phyloP scores from a whole-genome alignment of 495 filamentous ascomycete genomes.

The Penicillium macrosclerotiorum region DNA sequence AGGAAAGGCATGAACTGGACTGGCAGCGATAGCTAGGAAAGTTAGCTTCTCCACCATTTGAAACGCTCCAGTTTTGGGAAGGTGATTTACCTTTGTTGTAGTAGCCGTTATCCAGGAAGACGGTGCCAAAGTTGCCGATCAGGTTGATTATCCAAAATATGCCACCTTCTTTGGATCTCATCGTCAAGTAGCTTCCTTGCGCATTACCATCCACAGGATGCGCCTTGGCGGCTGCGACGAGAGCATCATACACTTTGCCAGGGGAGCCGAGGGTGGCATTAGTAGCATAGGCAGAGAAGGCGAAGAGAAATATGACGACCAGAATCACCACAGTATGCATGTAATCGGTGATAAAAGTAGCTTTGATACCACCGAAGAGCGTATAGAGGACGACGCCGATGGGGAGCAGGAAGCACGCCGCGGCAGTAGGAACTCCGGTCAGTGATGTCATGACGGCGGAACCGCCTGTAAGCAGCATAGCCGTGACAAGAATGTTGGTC shows the following conservation, averaged over 20 bases:
- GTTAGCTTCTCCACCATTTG: neutral
- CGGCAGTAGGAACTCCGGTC: slow-evolving; percentile 82
- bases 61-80: neutral
- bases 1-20: slow-evolving; percentile 82
- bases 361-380: slow-evolving; percentile 77
- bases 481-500: slow-evolving; percentile 83
- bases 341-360: slow-evolving; percentile 73
- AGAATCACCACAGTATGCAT: slow-evolving; percentile 86
- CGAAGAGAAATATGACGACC: slow-evolving; percentile 87
- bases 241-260: slow-evolving; percentile 73
- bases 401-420: slow-evolving; percentile 88
- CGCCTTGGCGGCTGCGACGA: slow-evolving; percentile 63
- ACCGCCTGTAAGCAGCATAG: slow-evolving; percentile 91
- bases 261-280: slow-evolving; percentile 77
- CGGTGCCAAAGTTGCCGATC: slow-evolving; percentile 61
- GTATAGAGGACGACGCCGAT: slow-evolving; percentile 82
- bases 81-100: slow-evolving; percentile 67
- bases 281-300: slow-evolving; percentile 81
- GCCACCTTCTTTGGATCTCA: slow-evolving; percentile 81
- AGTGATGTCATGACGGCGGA: slow-evolving; percentile 81
- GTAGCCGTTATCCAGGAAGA: slow-evolving; percentile 79
- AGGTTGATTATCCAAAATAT: slow-evolving; percentile 98
- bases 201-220: slow-evolving; percentile 87
- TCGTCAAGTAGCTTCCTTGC: slow-evolving; percentile 83
- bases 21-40: slow-evolving; percentile 86